Percentiles rank a stretch among this genome's conserved stretches.
phyloP scores from a whole-genome alignment of 192 early-diverging fungal genomes.

The Coemansia sp. region DNA sequence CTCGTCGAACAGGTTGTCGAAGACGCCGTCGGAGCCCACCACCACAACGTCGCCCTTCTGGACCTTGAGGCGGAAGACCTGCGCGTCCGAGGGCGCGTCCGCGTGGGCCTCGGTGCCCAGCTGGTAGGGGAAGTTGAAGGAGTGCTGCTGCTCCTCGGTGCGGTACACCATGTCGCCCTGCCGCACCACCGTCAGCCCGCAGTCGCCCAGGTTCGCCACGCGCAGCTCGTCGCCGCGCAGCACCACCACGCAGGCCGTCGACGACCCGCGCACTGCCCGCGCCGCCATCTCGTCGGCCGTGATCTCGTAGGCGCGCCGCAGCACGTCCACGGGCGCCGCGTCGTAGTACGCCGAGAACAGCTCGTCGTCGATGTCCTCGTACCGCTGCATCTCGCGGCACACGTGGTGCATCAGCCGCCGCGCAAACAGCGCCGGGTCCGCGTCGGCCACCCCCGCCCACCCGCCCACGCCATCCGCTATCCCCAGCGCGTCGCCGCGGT shows the following conservation, averaged over 20 bases:
- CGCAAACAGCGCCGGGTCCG: constrained; percentile 88
- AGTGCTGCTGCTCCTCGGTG: constrained; percentile 97
- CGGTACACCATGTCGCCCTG: constrained; percentile 85
- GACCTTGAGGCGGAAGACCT: constrained; percentile 78
- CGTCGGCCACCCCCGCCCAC: constrained; percentile 76
- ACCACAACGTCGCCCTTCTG: constrained; percentile 91
- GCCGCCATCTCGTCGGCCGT: constrained; percentile 68
- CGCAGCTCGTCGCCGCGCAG: constrained; percentile 89
- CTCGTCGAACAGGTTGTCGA: constrained; percentile 97
- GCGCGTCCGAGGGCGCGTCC: constrained; percentile 81
- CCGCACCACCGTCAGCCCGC: constrained; percentile 85
- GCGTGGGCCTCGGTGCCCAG: constrained; percentile 79
- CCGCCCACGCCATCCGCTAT: constrained; percentile 97
- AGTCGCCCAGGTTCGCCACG: constrained; percentile 94
- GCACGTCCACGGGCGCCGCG: constrained; percentile 76
- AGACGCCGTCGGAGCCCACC: constrained; percentile 89
- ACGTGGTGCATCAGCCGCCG: constrained; percentile 94
- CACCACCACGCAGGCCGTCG: constrained; percentile 85
- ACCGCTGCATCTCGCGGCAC: constrained; percentile 75
- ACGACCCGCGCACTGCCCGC: constrained; percentile 78
- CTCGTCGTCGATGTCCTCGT: constrained; percentile 77
- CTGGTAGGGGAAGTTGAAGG: constrained; percentile 98
- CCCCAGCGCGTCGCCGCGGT: constrained; percentile 79
- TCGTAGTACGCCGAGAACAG: constrained; percentile 77
- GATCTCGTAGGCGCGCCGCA: constrained; percentile 75